A percentile compares a stretch with the other conserved stretches of the same genome.
These are phyloP conservation scores for Aureobasidium melanogenum DNA, from an alignment of 2,329 filamentous ascomycete species.

Conservation along the genomic window DNA sequence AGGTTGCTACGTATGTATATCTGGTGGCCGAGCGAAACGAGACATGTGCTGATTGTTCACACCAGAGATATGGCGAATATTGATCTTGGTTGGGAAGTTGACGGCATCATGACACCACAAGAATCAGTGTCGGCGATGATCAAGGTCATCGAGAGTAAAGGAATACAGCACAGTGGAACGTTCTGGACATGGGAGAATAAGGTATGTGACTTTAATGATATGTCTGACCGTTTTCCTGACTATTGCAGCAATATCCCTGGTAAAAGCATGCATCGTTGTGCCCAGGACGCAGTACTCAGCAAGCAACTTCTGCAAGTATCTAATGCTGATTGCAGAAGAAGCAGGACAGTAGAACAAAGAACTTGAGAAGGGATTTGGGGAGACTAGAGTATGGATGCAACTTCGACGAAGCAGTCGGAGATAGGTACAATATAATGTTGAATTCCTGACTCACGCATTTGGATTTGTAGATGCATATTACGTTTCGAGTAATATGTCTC, in stretches of 20 bases:
- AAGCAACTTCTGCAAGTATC: neutral
- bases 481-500: neutral
- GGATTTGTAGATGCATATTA: neutral
- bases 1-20: conserved; percentile 40
- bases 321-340: neutral
- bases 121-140: conserved; percentile 44
- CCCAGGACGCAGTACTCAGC: neutral
- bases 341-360: neutral
- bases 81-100: conserved; percentile 42
- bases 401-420: neutral
- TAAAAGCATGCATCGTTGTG: conserved; percentile 3
- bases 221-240: neutral
- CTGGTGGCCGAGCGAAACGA: neutral
- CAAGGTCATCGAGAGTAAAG: conserved; percentile 42
- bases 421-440: neutral
- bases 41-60: conserved; percentile 1
- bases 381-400: neutral
- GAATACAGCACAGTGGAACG: conserved; percentile 41
- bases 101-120: conserved; percentile 42
- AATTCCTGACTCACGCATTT: neutral
- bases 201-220: neutral
- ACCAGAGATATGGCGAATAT: conserved; percentile 46
- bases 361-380: too few relatives aligned
- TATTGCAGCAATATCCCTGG: conserved; percentile 22
- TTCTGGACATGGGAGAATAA: conserved; percentile 50